Percentiles rank a stretch among this genome's conserved stretches.
Conservation (phyloP, 495 filamentous ascomycete species). For the Penicillium simplicissimum region DNA sequence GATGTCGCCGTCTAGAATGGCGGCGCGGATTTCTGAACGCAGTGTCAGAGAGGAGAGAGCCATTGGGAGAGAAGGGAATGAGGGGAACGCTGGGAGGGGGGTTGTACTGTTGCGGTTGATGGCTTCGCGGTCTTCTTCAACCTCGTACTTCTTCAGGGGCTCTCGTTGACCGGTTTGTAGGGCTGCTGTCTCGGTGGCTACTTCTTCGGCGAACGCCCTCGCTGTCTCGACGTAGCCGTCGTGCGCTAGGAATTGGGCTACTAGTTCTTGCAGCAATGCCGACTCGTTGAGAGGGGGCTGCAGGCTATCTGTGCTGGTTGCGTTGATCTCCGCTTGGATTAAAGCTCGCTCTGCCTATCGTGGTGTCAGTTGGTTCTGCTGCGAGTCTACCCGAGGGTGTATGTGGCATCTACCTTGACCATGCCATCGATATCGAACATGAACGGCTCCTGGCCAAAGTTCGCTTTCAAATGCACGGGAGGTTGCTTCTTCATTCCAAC, state of each 20-base stretch:
- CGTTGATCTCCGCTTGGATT: constrained; percentile 58
- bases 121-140: constrained; percentile 86
- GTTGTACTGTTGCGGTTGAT: constrained; percentile 77
- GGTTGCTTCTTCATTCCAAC: constrained; percentile 89
- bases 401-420: constrained; percentile 60
- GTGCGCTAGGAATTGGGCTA: constrained; percentile 88
- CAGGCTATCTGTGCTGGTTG: constrained; percentile 53
- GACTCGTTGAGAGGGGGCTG: constrained; percentile 71
- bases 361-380: constrained; percentile 20
- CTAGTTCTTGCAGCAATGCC: constrained; percentile 76
- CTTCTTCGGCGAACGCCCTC: constrained; percentile 81
- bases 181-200: constrained; percentile 67
- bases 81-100: not conserved
- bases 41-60: constrained; percentile 14
- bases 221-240: constrained; percentile 98
- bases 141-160: constrained; percentile 61
- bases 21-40: constrained; percentile 72
- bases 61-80: not conserved
- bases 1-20: constrained; percentile 91
- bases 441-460: constrained; percentile 91
- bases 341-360: constrained; percentile 59
- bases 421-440: constrained; percentile 89
- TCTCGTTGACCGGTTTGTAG: constrained; percentile 57
- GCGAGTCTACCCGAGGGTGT: not conserved
- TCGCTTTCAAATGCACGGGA: constrained; percentile 78